Conservation (phyloP, 1,284 basidiomycete genomes). For the Ustanciosporium gigantosporum region DNA sequence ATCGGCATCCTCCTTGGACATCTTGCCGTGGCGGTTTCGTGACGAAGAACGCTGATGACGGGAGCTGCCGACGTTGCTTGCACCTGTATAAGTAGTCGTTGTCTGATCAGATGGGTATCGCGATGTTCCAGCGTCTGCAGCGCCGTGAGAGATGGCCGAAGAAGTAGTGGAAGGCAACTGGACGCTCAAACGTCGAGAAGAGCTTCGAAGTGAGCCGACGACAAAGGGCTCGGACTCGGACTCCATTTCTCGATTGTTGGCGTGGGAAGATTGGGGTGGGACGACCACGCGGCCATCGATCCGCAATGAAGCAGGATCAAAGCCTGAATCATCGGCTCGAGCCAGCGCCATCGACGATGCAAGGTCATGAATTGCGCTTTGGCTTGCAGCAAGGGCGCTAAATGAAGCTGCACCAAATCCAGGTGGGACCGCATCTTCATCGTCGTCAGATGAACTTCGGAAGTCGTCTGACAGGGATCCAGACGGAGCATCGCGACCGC, state of each 20-base stretch:
- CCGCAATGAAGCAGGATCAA: slow-evolving; percentile 50
- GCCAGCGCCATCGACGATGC: slow-evolving; percentile 29
- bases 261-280: slow-evolving; percentile 6
- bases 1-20: slow-evolving; percentile 37
- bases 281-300: slow-evolving; percentile 42
- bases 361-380: slow-evolving; percentile 31
- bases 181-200: slow-evolving; percentile 32
- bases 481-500: slow-evolving; percentile 6
- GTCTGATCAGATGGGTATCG: too few relatives aligned
- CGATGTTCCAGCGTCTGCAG: too few relatives aligned
- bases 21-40: slow-evolving; percentile 33
- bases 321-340: slow-evolving; percentile 23
- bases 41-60: slow-evolving; percentile 27
- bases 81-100: too few relatives aligned
- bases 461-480: slow-evolving; percentile 27
- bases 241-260: slow-evolving; percentile 11
- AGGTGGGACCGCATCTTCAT: slow-evolving; percentile 26
- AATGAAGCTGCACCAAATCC: slow-evolving; percentile 46
- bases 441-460: slow-evolving; percentile 27
- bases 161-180: slow-evolving; percentile 7
- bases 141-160: neutral
- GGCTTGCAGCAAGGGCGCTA: slow-evolving; percentile 39
- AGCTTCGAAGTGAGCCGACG: slow-evolving; percentile 28
- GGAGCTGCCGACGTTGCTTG: slow-evolving; percentile 1
- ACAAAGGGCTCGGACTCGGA: slow-evolving; percentile 22